Percentiles rank a stretch among this genome's conserved stretches.
Evolutionary conservation across 768 basidiomycete species (phyloP).

Genomic region (Arthromyces matolae): DNA sequence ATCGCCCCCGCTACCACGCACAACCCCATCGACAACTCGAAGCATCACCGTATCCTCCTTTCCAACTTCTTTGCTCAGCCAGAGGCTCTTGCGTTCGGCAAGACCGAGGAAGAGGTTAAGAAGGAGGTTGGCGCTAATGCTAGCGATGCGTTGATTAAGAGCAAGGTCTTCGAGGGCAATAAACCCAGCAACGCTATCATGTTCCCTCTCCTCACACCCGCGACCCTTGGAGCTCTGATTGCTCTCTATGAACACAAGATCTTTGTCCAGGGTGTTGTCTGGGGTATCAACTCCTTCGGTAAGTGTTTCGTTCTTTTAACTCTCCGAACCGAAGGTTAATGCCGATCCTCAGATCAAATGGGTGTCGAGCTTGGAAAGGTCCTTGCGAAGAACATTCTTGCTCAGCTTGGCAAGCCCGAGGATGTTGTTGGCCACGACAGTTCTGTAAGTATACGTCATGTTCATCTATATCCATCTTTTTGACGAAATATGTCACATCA

Average conservation of each 20-base stretch:
- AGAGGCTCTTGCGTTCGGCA: slow-evolving; percentile 96
- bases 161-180: slow-evolving; percentile 98
- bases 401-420: slow-evolving; percentile 74
- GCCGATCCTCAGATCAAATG: slow-evolving; percentile 77
- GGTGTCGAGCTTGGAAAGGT: slow-evolving; percentile 98
- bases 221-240: slow-evolving; percentile 84
- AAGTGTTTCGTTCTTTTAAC: slow-evolving; percentile 18
- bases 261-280: slow-evolving; percentile 93
- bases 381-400: slow-evolving; percentile 92
- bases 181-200: slow-evolving; percentile 94
- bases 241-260: slow-evolving; percentile 98
- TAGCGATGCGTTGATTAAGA: slow-evolving; percentile 85
- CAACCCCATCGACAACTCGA: slow-evolving; percentile 82
- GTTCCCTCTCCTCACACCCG: slow-evolving; percentile 90
- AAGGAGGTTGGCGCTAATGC: slow-evolving; percentile 64
- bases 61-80: slow-evolving; percentile 99
- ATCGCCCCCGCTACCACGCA: slow-evolving; percentile 85
- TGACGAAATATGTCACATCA: neutral
- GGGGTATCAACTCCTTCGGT: slow-evolving; percentile 99
- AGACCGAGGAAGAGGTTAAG: slow-evolving; percentile 85
- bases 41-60: slow-evolving; percentile 95
- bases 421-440: slow-evolving; percentile 88
- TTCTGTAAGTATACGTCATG: slow-evolving; percentile 45
- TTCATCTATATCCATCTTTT: neutral
- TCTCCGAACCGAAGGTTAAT: too few species aligned